These are phyloP conservation scores for Mallotus repandus DNA, from an alignment of 441 rosid genomes.

Conservation along the genomic window DNA sequence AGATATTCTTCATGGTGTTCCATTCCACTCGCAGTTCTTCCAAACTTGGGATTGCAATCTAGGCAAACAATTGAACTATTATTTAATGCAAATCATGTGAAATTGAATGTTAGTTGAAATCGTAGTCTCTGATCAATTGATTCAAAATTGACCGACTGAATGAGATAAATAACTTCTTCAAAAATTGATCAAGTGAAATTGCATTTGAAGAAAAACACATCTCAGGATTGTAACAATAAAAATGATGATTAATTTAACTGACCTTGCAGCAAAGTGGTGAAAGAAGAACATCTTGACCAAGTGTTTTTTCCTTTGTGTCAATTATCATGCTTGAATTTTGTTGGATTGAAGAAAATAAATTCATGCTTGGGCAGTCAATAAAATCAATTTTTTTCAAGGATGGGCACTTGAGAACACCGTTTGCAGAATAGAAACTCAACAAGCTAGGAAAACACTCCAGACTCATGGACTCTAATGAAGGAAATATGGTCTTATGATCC, in stretches of 20 bases:
- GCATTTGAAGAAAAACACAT: no score
- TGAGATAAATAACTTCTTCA: no score
- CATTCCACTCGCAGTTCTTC: neutral
- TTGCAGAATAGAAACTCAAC: neutral
- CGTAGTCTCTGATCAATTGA: neutral
- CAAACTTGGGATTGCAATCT: neutral
- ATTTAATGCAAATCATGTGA: neutral
- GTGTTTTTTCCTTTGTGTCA: neutral
- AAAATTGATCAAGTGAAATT: no score
- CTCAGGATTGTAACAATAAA: no score
- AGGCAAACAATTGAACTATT: neutral
- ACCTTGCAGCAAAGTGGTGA: neutral
- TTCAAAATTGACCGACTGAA: no score
- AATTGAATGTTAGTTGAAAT: no score
- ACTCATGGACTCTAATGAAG: no score
- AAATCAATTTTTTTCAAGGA: neutral
- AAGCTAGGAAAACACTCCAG: neutral
- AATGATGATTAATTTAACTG: neutral
- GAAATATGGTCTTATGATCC: no score
- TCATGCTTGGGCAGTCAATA: neutral
- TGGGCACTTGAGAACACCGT: neutral
- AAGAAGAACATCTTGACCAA: neutral
- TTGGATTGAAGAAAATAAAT: neutral
- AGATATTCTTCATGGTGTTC: neutral
- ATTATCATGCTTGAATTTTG: neutral